Evolutionary conservation across 495 filamentous ascomycete genomes (phyloP).

Genomic region (Articulospora tetracladia): DNA sequence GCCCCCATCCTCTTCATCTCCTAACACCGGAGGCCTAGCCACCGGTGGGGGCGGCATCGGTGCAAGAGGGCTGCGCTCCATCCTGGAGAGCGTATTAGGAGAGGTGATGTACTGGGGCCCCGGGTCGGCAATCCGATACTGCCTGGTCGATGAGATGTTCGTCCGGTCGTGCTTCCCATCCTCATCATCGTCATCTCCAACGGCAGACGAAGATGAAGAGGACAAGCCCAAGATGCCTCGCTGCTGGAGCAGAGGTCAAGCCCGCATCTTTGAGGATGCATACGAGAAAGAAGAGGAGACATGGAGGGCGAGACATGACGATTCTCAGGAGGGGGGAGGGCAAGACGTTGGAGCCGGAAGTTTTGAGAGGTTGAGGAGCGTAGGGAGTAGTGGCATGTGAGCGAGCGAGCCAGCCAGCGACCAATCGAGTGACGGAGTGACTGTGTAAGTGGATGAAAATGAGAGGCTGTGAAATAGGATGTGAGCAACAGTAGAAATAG

Average conservation of each 20-base stretch:
- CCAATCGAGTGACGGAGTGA: too few relatives aligned
- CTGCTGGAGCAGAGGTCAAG: constrained; percentile 42
- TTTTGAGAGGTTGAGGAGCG: constrained; percentile 12
- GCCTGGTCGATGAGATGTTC: constrained; percentile 32
- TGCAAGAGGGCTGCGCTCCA: constrained; percentile 80
- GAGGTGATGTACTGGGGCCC: constrained; percentile 93
- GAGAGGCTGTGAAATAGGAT: too few relatives aligned
- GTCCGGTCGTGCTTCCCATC: constrained; percentile 1
- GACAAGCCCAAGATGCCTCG: constrained; percentile 13
- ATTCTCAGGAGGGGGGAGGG: not conserved
- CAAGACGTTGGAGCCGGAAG: constrained; percentile 12
- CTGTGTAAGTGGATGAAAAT: too few relatives aligned
- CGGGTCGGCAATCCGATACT: constrained; percentile 52
- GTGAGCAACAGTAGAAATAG: too few relatives aligned
- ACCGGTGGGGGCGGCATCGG: constrained; percentile 67
- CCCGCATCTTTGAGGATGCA: constrained; percentile 48
- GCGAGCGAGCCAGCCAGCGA: too few relatives aligned
- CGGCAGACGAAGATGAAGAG: not conserved
- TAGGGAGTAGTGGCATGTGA: constrained; percentile 7
- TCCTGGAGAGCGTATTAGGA: constrained; percentile 80
- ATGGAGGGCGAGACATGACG: constrained; percentile 13
- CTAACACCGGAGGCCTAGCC: constrained; percentile 8
- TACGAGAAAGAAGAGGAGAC: constrained; percentile 50
- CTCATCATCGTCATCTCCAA: not conserved
- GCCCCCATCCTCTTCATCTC: constrained; percentile 20